Evolutionary conservation across 352 stramenopile genomes (phyloP).

Genomic region (Phytopythium ostracodes): DNA sequence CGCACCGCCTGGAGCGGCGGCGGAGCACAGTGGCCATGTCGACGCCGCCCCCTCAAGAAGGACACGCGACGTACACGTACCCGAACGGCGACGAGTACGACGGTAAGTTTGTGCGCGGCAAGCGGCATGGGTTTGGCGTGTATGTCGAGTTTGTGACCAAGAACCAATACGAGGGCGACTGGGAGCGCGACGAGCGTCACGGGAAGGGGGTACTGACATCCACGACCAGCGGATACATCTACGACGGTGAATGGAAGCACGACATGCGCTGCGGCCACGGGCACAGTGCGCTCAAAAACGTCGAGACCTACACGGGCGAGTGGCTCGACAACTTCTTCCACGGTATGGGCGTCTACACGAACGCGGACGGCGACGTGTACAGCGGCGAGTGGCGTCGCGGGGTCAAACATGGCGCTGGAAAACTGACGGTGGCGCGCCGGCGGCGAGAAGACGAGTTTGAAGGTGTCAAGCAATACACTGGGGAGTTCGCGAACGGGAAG

Average conservation of each 20-base stretch:
- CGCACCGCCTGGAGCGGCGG: constrained; percentile 24
- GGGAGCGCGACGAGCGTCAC: constrained; percentile 56
- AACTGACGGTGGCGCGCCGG: constrained; percentile 31
- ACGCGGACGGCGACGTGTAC: constrained; percentile 55
- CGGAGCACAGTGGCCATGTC: constrained; percentile 17
- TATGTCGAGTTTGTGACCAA: constrained; percentile 77
- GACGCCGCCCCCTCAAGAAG: constrained; percentile 35
- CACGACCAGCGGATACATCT: constrained; percentile 57
- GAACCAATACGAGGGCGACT: constrained; percentile 77
- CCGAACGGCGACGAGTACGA: constrained; percentile 79
- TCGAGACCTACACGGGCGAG: constrained; percentile 69
- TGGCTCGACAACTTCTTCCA: constrained; percentile 70
- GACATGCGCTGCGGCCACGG: constrained; percentile 68
- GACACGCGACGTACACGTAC: constrained; percentile 47
- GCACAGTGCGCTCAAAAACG: constrained; percentile 62
- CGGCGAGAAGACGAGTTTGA: constrained; percentile 30
- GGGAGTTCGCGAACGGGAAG: constrained; percentile 52
- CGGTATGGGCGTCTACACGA: constrained; percentile 59
- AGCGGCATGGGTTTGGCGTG: constrained; percentile 65
- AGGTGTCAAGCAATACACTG: constrained; percentile 56
- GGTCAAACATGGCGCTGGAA: constrained; percentile 54
- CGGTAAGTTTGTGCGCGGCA: constrained; percentile 56
- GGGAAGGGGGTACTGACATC: constrained; percentile 68
- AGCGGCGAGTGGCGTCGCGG: constrained; percentile 64
- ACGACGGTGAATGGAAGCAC: constrained; percentile 72